phyloP scores from a whole-genome alignment of 2,329 filamentous ascomycete species.

The Neofusicoccum parvum region DNA sequence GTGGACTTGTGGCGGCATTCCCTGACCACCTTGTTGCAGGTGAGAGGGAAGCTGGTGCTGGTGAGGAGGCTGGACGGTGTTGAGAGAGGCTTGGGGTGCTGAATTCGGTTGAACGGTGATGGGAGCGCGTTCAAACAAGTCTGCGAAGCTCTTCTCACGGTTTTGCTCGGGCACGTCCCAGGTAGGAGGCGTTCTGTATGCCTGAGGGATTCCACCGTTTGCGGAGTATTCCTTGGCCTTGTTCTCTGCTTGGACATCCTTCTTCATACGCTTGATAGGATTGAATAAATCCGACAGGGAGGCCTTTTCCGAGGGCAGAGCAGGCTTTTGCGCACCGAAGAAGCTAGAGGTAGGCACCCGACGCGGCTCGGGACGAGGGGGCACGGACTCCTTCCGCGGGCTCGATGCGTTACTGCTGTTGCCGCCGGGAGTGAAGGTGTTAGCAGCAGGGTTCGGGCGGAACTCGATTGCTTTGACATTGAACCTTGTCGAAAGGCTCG shows the following conservation, averaged over 20 bases:
- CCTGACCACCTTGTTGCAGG: conserved; percentile 72
- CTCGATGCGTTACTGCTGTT: conserved; percentile 68
- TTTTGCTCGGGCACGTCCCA: conserved; percentile 76
- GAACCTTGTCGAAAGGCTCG: conserved; percentile 56
- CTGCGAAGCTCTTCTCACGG: conserved; percentile 74
- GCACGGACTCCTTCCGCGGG: conserved; percentile 59
- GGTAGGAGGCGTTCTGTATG: conserved; percentile 81
- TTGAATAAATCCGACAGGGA: conserved; percentile 61
- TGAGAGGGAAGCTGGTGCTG: conserved; percentile 84
- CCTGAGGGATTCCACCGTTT: conserved; percentile 80
- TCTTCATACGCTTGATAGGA: conserved; percentile 70
- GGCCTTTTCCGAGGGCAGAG: conserved; percentile 58
- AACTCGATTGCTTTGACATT: conserved; percentile 74
- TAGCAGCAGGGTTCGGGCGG: conserved; percentile 78
- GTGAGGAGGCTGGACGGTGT: conserved; percentile 72
- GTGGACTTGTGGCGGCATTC: conserved; percentile 66
- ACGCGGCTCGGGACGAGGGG: conserved; percentile 33
- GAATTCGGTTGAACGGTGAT: conserved; percentile 61
- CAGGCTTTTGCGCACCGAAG: conserved; percentile 72
- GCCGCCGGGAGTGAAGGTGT: conserved; percentile 74
- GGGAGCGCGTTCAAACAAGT: conserved; percentile 74
- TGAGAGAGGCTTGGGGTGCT: conserved; percentile 60
- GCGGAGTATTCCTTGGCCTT: conserved; percentile 66
- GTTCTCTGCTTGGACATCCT: conserved; percentile 56
- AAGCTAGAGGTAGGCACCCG: conserved; percentile 50